Conservation (phyloP, 2,329 filamentous ascomycete species). For the Fusarium sp. region DNA sequence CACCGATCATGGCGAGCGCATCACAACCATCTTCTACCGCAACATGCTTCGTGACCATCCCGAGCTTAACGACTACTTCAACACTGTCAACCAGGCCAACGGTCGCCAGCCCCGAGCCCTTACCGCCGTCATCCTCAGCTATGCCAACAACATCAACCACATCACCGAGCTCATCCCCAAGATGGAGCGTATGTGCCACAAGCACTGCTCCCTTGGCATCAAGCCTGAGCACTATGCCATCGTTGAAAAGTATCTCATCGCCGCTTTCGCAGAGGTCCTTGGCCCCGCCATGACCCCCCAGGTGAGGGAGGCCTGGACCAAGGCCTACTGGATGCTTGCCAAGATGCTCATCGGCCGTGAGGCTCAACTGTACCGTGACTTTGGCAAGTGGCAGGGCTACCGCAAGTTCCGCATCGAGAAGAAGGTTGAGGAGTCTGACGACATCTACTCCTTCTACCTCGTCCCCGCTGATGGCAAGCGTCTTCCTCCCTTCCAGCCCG, state of each 20-base stretch:
- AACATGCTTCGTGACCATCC: constrained; percentile 74
- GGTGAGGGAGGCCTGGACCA: constrained; percentile 73
- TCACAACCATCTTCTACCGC: constrained; percentile 78
- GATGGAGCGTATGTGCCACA: constrained; percentile 72
- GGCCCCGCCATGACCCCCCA: constrained; percentile 72
- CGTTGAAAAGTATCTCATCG: constrained; percentile 75
- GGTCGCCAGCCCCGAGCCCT: constrained; percentile 50
- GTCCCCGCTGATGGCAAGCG: constrained; percentile 68
- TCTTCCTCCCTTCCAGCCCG: constrained; percentile 73
- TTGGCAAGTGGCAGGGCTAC: constrained; percentile 74
- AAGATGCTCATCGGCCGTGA: constrained; percentile 77
- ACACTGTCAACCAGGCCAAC: constrained; percentile 55
- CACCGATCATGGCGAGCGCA: constrained; percentile 72
- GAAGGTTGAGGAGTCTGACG: constrained; percentile 73
- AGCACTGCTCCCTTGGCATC: constrained; percentile 78
- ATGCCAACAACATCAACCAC: constrained; percentile 76
- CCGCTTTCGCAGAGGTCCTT: constrained; percentile 74
- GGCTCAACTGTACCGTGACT: constrained; percentile 68
- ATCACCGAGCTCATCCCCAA: constrained; percentile 64
- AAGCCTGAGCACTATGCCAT: constrained; percentile 75
- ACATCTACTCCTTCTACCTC: constrained; percentile 78
- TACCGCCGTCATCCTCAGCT: constrained; percentile 68
- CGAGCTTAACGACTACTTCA: constrained; percentile 76
- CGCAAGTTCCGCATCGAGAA: constrained; percentile 72
- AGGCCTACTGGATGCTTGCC: constrained; percentile 79